A percentile compares a stretch with the other conserved stretches of the same genome.
Evolutionary conservation across 345 rosid genomes (phyloP).

Genomic region (Eucalyptus pauciflora): DNA sequence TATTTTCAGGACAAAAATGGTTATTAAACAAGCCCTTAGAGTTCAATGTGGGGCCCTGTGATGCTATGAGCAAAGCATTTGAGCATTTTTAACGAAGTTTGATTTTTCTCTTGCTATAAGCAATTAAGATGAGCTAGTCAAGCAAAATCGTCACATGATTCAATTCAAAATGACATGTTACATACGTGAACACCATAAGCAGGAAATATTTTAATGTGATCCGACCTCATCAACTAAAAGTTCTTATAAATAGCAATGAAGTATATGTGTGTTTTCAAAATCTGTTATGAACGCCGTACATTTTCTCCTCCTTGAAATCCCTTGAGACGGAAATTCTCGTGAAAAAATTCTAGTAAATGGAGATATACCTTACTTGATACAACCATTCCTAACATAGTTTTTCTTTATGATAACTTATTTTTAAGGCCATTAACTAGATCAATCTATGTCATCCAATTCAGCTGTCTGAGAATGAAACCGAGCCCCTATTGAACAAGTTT

Average conservation of each 20-base stretch:
- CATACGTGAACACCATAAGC: not conserved
- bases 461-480: accelerated
- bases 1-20: no score
- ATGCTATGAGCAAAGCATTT: not conserved
- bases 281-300: no score
- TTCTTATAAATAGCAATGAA: no score
- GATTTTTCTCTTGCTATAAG: not conserved
- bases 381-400: not conserved
- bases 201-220: not conserved
- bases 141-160: not conserved
- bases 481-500: not conserved
- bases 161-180: not conserved
- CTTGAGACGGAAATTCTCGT: not conserved
- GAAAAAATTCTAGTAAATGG: not conserved
- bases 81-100: no score
- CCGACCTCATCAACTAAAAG: not conserved
- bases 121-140: not conserved
- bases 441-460: accelerated
- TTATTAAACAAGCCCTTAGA: not conserved
- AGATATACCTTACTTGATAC: not conserved
- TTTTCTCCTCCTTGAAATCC: not conserved
- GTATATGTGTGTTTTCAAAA: no score
- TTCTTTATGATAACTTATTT: not conserved
- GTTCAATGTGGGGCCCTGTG: not conserved
- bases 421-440: no score